Evolutionary conservation across 2,329 filamentous ascomycete species (phyloP).

Genomic region (Epichloe aotearoae): DNA sequence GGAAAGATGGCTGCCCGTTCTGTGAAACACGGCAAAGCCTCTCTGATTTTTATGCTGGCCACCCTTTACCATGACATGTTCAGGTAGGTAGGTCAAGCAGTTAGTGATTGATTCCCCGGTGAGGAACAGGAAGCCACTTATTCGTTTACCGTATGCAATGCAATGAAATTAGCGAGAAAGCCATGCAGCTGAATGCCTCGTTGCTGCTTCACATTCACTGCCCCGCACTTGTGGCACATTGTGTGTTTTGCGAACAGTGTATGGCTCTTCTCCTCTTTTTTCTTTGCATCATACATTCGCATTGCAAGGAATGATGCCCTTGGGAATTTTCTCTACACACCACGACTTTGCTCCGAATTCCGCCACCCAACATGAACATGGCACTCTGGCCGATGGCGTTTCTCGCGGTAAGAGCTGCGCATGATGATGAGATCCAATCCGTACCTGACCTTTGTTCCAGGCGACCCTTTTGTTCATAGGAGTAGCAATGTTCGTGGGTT

Average conservation of each 20-base stretch:
- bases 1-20: too few relatives aligned
- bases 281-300: neutral
- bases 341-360: neutral
- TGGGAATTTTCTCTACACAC: neutral
- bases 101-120: too few relatives aligned
- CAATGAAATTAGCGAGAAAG: neutral
- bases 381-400: neutral
- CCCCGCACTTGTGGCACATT: neutral
- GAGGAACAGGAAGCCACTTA: too few relatives aligned
- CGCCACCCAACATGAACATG: neutral
- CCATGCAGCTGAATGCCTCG: neutral
- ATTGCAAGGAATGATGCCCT: too few relatives aligned
- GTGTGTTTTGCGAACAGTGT: neutral
- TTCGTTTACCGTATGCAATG: too few relatives aligned
- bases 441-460: neutral
- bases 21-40: too few relatives aligned
- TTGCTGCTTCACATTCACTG: neutral
- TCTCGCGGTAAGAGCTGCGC: neutral
- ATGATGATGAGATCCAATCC: neutral
- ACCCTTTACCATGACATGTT: too few relatives aligned
- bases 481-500: constrained; percentile 1
- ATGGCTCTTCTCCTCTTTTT: neutral
- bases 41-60: too few relatives aligned
- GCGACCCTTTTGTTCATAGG: neutral
- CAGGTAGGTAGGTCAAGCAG: too few relatives aligned